A percentile compares a stretch with the other conserved stretches of the same genome.
Conservation (phyloP, 169 alveolate genomes). For the Amoebophrya sp. region DNA sequence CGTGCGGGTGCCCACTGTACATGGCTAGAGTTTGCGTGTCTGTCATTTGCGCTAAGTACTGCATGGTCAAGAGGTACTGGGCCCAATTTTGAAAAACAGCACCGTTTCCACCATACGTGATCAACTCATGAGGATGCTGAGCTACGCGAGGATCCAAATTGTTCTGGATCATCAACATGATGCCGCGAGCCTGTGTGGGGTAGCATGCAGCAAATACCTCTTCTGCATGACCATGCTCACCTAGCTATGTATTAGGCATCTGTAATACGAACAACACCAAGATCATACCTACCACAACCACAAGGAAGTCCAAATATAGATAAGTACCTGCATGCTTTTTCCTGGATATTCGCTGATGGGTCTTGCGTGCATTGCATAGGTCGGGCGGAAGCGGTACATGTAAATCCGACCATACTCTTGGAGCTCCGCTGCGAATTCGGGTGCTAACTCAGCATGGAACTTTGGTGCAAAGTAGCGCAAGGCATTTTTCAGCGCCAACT, state of each 20-base stretch:
- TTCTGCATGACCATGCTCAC: no score
- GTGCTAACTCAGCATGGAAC: slow-evolving; percentile 47
- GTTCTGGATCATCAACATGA: slow-evolving; percentile 58
- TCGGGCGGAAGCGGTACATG: slow-evolving; percentile 56
- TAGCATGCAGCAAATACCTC: no score
- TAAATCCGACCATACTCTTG: slow-evolving; percentile 53
- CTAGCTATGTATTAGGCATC: no score
- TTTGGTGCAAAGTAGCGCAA: slow-evolving; percentile 52
- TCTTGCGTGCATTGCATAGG: slow-evolving; percentile 45
- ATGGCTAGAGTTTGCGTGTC: slow-evolving; percentile 54
- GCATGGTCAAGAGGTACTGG: slow-evolving; percentile 52
- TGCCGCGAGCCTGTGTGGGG: slow-evolving; percentile 46
- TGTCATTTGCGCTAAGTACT: slow-evolving; percentile 51
- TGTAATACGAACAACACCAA: no score
- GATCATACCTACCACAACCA: no score
- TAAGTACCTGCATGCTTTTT: slow-evolving; percentile 33
- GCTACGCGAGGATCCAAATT: slow-evolving; percentile 58
- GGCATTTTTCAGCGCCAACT: slow-evolving; percentile 57
- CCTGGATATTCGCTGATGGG: slow-evolving; percentile 49
- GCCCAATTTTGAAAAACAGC: slow-evolving; percentile 62
- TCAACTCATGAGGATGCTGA: slow-evolving; percentile 54
- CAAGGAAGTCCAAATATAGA: no score
- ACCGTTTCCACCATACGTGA: slow-evolving; percentile 61
- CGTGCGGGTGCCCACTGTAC: slow-evolving; percentile 60
- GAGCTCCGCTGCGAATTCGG: slow-evolving; percentile 49